Conservation (phyloP, 2,329 filamentous ascomycete species). For the Pestalotiopsis sp. region DNA sequence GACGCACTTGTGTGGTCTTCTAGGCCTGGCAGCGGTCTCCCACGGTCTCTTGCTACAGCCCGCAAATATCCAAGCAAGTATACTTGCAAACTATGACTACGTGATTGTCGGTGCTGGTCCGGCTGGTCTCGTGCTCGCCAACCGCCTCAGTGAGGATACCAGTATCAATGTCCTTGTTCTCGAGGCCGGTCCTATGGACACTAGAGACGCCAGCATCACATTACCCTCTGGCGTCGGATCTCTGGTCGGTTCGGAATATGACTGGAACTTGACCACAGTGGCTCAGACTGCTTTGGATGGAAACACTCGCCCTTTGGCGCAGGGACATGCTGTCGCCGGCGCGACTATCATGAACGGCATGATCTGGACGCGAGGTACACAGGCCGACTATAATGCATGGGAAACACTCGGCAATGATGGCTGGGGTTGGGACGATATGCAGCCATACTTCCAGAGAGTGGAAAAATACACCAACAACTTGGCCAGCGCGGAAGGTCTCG, state of each 20-base stretch:
- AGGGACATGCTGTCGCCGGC: slow-evolving; percentile 37
- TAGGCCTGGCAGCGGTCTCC: not conserved
- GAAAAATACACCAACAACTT: slow-evolving; percentile 11
- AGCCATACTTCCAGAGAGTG: slow-evolving; percentile 49
- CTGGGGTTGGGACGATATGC: slow-evolving; percentile 41
- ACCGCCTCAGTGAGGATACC: slow-evolving; percentile 21
- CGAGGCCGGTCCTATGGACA: slow-evolving; percentile 9
- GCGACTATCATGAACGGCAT: slow-evolving; percentile 40
- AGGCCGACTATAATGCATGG: slow-evolving; percentile 40
- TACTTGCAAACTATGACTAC: slow-evolving; percentile 19
- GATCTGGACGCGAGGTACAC: slow-evolving; percentile 38
- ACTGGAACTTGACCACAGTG: slow-evolving; percentile 27
- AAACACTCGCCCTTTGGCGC: slow-evolving; percentile 32
- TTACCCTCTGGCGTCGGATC: slow-evolving; percentile 2
- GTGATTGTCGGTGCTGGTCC: slow-evolving; percentile 23
- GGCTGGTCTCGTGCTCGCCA: slow-evolving; percentile 21
- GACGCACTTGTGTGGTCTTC: not conserved
- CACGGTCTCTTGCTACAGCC: slow-evolving; percentile 9
- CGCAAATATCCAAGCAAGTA: not conserved
- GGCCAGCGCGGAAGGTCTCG: not conserved
- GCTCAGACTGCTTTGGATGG: slow-evolving; percentile 30
- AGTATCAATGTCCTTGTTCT: slow-evolving; percentile 8
- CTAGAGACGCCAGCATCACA: not conserved
- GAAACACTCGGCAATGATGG: slow-evolving; percentile 37
- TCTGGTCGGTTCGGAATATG: slow-evolving; percentile 16